Evolutionary conservation across 768 basidiomycete genomes (phyloP).

Genomic region (Glaciozyma martinii): DNA sequence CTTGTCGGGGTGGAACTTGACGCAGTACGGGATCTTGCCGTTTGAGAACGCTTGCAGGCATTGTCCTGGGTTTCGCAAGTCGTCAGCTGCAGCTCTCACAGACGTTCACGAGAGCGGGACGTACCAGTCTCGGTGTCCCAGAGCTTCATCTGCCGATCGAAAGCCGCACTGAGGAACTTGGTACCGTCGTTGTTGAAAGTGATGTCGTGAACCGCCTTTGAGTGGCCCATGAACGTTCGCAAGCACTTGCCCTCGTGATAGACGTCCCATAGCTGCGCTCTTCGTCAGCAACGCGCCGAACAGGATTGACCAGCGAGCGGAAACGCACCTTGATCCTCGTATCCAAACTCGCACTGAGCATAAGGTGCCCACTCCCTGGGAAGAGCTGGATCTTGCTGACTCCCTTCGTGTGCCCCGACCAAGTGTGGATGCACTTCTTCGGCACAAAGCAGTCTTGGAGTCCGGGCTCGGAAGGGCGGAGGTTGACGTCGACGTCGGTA

Average conservation of each 20-base stretch:
- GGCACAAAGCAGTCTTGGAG: conserved; percentile 88
- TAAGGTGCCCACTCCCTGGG: conserved; percentile 82
- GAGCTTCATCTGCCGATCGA: conserved; percentile 94
- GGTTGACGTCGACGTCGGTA: conserved; percentile 79
- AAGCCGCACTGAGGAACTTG: conserved; percentile 81
- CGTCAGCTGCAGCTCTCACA: neutral
- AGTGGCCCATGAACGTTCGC: conserved; percentile 93
- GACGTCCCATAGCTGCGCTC: conserved; percentile 84
- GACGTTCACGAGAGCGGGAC: neutral
- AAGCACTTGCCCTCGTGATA: conserved; percentile 95
- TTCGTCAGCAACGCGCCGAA: neutral
- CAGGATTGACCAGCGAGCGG: neutral
- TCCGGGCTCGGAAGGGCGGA: conserved; percentile 62
- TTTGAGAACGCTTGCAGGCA: conserved; percentile 94
- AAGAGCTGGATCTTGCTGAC: conserved; percentile 89
- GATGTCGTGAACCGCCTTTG: conserved; percentile 92
- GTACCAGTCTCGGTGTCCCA: conserved; percentile 95
- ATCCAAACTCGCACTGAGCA: conserved; percentile 94
- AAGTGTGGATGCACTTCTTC: conserved; percentile 90
- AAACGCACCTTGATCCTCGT: conserved; percentile 88
- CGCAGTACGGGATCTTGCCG: conserved; percentile 92
- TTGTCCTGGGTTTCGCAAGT: conserved; percentile 47
- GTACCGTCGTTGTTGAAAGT: conserved; percentile 89
- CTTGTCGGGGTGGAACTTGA: conserved; percentile 94
- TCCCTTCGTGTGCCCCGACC: conserved; percentile 95